Percentiles rank a stretch among this genome's conserved stretches.
These are phyloP conservation scores for Fraxinus albicans DNA, from an alignment of 305 asterid genomes.

Conservation along the genomic window DNA sequence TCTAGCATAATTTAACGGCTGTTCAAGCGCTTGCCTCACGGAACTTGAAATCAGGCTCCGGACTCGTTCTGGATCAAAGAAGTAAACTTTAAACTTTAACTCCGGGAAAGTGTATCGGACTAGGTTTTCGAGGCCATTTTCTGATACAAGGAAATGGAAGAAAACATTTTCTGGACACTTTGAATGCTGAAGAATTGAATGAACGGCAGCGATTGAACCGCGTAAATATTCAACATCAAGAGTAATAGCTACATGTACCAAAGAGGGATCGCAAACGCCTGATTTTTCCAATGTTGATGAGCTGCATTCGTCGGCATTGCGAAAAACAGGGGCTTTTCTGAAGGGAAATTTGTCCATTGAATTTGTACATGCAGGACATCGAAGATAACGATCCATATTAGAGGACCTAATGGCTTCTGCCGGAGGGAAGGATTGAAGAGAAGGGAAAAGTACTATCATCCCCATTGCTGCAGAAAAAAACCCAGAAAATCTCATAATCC, in stretches of 20 bases:
- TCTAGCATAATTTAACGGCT: constrained; percentile 84
- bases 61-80: constrained; percentile 79
- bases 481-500: constrained; percentile 33
- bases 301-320: constrained; percentile 32
- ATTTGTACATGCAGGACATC: not conserved
- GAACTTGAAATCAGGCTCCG: constrained; percentile 76
- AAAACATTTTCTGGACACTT: constrained; percentile 36
- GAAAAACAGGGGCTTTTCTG: constrained; percentile 50
- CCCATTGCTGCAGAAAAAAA: constrained; percentile 29
- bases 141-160: constrained; percentile 61
- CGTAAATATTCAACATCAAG: constrained; percentile 41
- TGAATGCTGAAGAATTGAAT: constrained; percentile 39
- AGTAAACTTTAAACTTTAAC: constrained; percentile 81
- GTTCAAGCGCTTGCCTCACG: constrained; percentile 87
- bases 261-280: constrained; percentile 25
- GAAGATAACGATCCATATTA: not conserved
- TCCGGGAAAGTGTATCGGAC: constrained; percentile 81
- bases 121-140: constrained; percentile 54
- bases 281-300: constrained; percentile 14
- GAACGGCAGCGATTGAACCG: constrained; percentile 39
- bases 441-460: constrained; percentile 32
- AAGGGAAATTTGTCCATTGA: constrained; percentile 1
- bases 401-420: constrained; percentile 38
- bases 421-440: constrained; percentile 38
- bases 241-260: constrained; percentile 41